Evolutionary conservation across 768 basidiomycete genomes (phyloP).

Genomic region (Lyophyllum shimeji): DNA sequence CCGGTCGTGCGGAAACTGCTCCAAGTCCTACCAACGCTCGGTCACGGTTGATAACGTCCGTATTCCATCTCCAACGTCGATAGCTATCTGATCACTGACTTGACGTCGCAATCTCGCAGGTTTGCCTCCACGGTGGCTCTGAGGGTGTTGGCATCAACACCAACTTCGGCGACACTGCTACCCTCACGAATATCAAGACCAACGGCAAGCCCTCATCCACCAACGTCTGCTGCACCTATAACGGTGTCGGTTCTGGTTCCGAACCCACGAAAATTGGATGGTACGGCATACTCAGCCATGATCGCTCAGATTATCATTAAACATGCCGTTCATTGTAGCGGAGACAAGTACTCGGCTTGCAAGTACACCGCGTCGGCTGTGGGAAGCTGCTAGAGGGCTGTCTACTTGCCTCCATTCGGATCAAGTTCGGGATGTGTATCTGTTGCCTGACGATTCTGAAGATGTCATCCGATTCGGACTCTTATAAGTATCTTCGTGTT

Average conservation of each 20-base stretch:
- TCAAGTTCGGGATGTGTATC: neutral
- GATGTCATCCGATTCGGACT: neutral
- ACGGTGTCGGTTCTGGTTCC: slow-evolving; percentile 21
- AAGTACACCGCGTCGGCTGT: slow-evolving; percentile 21
- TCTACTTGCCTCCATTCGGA: neutral
- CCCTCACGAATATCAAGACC: slow-evolving; percentile 23
- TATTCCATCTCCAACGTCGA: neutral
- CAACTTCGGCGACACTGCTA: slow-evolving; percentile 29
- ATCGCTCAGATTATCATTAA: neutral
- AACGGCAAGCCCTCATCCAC: slow-evolving; percentile 23
- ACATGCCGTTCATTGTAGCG: slow-evolving; percentile 10
- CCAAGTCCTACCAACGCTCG: slow-evolving; percentile 20
- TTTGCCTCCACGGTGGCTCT: slow-evolving; percentile 22
- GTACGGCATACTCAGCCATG: slow-evolving; percentile 12
- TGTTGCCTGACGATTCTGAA: neutral
- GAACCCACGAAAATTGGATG: slow-evolving; percentile 29
- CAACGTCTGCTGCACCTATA: slow-evolving; percentile 28
- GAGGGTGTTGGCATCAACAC: slow-evolving; percentile 27
- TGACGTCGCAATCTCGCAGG: slow-evolving; percentile 3
- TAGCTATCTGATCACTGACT: neutral
- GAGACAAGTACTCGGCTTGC: slow-evolving; percentile 24
- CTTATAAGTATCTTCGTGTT: neutral
- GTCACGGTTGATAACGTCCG: slow-evolving; percentile 26
- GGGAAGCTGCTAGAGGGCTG: slow-evolving; percentile 19
- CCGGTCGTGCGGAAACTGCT: slow-evolving; percentile 28